Percentiles rank a stretch among this genome's conserved stretches.
These are phyloP conservation scores for Coleophoma crateriformis DNA, from an alignment of 2,329 filamentous ascomycete genomes.

Conservation along the genomic window DNA sequence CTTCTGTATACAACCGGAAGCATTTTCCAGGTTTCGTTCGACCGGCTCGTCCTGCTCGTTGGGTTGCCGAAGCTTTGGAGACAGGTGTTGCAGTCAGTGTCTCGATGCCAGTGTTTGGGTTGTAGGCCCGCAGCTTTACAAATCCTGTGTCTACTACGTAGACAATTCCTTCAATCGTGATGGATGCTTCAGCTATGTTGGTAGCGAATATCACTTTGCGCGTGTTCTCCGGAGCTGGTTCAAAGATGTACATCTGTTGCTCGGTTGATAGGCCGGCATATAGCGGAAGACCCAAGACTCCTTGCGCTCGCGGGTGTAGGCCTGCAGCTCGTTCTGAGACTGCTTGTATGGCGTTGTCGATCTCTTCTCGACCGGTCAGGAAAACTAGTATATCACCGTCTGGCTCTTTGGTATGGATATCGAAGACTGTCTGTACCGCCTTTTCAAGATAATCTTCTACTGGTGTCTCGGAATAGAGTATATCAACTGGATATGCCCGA, in stretches of 20 bases:
- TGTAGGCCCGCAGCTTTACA: constrained; percentile 83
- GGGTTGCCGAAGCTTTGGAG: constrained; percentile 88
- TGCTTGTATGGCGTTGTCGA: constrained; percentile 74
- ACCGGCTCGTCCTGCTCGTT: constrained; percentile 84
- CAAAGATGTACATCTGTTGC: constrained; percentile 93
- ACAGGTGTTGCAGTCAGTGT: constrained; percentile 75
- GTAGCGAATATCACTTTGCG: constrained; percentile 91
- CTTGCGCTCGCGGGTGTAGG: constrained; percentile 52
- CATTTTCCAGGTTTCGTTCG: constrained; percentile 90
- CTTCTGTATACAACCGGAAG: constrained; percentile 85
- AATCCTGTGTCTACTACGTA: constrained; percentile 90
- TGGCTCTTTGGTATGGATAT: constrained; percentile 76
- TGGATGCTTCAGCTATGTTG: constrained; percentile 93
- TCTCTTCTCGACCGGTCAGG: constrained; percentile 88
- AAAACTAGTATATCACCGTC: constrained; percentile 89
- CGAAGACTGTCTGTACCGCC: constrained; percentile 76
- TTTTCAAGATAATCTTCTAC: constrained; percentile 83
- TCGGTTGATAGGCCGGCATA: constrained; percentile 87
- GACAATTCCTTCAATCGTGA: constrained; percentile 88
- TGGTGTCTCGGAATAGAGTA: constrained; percentile 72
- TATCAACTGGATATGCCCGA: constrained; percentile 82
- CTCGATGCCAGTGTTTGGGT: constrained; percentile 81
- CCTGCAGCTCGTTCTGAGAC: constrained; percentile 67
- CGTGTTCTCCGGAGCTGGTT: constrained; percentile 72
- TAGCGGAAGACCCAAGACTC: constrained; percentile 68